Conservation (phyloP, 2,329 filamentous ascomycete genomes). For the Penicillium hesseltinei region DNA sequence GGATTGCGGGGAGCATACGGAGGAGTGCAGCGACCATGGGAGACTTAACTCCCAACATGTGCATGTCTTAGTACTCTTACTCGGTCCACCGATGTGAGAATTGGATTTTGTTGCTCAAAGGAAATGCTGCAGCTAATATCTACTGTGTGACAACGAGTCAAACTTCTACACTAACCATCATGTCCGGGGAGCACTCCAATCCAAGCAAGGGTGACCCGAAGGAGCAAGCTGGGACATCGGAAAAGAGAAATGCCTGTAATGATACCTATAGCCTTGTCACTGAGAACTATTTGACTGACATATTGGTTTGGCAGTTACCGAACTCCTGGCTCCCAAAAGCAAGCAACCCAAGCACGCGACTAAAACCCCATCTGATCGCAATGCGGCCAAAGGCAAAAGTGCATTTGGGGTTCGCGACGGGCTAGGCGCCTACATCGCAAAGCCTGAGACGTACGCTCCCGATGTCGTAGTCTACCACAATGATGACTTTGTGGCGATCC, state of each 20-base stretch:
- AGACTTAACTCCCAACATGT: not conserved
- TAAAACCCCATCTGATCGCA: slow-evolving; percentile 17
- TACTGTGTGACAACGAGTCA: not conserved
- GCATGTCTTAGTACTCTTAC: not conserved
- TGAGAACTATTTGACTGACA: not conserved
- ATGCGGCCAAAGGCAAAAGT: slow-evolving; percentile 18
- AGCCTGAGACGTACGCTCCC: slow-evolving; percentile 60
- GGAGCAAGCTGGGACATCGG: slow-evolving; percentile 14
- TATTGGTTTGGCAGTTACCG: slow-evolving; percentile 44
- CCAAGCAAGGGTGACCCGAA: not conserved
- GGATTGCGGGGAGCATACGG: slow-evolving; percentile 23
- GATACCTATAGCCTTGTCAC: not conserved
- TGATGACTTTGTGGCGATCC: slow-evolving; percentile 70
- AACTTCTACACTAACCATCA: not conserved
- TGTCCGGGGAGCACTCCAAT: not conserved
- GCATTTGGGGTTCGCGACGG: slow-evolving; percentile 55
- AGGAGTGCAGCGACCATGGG: not conserved
- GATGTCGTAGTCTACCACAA: slow-evolving; percentile 64
- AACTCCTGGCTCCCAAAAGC: slow-evolving; percentile 55
- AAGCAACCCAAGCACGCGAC: slow-evolving; percentile 37
- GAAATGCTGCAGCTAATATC: not conserved
- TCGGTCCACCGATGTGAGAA: not conserved
- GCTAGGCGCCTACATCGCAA: slow-evolving; percentile 64
- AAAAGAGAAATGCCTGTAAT: slow-evolving; percentile 41
- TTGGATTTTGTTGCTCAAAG: not conserved